Base-by-base conservation (phyloP, 2,329 filamentous ascomycete genomes). In the Pleoardoris graminearum region DNA sequence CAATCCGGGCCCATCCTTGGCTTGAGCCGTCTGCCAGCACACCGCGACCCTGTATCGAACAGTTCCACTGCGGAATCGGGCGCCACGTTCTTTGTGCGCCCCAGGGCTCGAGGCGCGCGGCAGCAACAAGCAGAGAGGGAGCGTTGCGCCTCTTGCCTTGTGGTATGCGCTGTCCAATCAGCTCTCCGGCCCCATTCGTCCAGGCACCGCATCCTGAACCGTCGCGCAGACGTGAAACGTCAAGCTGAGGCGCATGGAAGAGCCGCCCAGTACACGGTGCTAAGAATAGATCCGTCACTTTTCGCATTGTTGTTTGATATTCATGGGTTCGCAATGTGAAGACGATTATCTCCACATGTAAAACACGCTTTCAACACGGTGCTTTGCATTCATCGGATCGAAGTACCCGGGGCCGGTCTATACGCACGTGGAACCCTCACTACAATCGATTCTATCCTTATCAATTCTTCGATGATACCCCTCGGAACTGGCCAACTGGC, bases 201-300 rank as follows among this genome's bases (percentile, higher is more conserved):
- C 44, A 41, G 42, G 33, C 38, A 36, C 30, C 32, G 42, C 44
- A 50, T 39, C 33, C 48, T 44, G 46, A 53, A 35, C 42, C 39
- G 49, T 48, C 25, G 55, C 53, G 53, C 56, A 43, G 32, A 43
- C 22, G 17, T 61, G 58, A 61, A 61, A 61, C 58, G 48, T 38
- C 32, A 38, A 10, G 29, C 42, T 45, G 29, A 35, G 42, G 17
- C 29, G 42, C 42, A 35, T 45, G 7, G 21, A 29, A 35, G 29
- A 45, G 12, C 29, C 42, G 29, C 42, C 42, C 42, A 35, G 29
- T 32, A 27, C 39, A 43, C 25, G 39, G 39, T 35, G 42, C 42
- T 45, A 45, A 33, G 19, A 33, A 33, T 45, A 45, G 42, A 22
- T 7, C 3, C 39, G 21, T 19, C 29, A 23, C 42, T 35, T 11